Evolutionary conservation across 2,329 filamentous ascomycete species (phyloP).

Genomic region (Pseudogymnoascus sp.): DNA sequence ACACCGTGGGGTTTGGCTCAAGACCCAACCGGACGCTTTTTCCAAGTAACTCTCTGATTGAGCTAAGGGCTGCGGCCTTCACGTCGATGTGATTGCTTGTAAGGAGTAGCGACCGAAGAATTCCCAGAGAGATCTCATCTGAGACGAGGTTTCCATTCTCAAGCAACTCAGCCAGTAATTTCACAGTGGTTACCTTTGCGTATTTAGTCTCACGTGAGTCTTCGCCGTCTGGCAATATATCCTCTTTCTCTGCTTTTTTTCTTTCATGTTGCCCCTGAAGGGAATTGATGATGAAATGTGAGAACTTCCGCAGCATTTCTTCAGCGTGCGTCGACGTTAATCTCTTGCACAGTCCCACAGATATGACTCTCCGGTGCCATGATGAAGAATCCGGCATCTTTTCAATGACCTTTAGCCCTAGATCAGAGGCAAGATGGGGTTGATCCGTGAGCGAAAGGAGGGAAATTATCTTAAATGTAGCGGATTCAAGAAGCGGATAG

Average conservation of each 20-base stretch:
- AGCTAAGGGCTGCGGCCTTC: neutral
- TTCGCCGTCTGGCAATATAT: neutral
- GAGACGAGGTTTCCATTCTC: neutral
- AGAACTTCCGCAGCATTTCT: neutral
- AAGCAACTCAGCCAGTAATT: neutral
- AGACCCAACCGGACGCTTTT: neutral
- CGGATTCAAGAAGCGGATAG: neutral
- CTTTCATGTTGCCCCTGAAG: neutral
- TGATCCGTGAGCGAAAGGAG: neutral
- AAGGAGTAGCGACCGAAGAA: neutral
- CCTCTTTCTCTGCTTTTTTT: neutral
- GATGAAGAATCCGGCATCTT: neutral
- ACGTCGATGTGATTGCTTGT: neutral
- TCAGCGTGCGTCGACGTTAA: neutral
- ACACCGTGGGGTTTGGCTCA: neutral
- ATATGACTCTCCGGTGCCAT: neutral
- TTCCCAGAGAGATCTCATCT: neutral
- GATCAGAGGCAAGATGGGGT: neutral
- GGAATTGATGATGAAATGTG: neutral
- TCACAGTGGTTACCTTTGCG: neutral
- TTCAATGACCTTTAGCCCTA: neutral
- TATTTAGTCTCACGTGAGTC: neutral
- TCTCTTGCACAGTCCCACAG: neutral
- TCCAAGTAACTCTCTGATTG: neutral
- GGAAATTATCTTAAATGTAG: neutral